Conservation (phyloP, 148 eudicot genomes). For the Chenopodium suecicum region DNA sequence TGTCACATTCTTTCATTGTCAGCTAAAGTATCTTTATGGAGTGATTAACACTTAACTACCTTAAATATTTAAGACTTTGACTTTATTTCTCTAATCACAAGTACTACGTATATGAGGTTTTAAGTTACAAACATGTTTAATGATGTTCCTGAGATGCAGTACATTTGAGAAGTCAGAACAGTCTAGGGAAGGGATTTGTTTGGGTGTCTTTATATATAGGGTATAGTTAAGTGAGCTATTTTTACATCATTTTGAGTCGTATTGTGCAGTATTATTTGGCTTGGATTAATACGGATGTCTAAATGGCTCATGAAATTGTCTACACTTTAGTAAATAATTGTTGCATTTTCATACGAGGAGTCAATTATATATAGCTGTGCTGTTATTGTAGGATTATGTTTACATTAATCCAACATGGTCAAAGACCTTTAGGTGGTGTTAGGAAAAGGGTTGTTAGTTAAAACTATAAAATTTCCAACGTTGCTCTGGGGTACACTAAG, state of each 20-base stretch:
- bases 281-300: background rate
- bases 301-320: background rate
- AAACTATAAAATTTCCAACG: too few relatives aligned
- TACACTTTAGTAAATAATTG: too few relatives aligned
- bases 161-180: background rate
- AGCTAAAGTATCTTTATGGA: background rate
- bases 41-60: background rate
- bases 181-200: too few relatives aligned
- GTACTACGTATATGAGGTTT: background rate
- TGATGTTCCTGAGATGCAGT: background rate
- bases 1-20: background rate
- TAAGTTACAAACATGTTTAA: background rate
- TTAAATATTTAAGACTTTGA: background rate
- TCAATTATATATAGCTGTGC: too few relatives aligned
- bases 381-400: too few relatives aligned
- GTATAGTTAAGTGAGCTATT: background rate
- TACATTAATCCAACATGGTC: background rate
- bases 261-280: background rate
- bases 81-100: background rate
- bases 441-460: background rate
- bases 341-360: too few relatives aligned
- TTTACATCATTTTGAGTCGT: background rate
- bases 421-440: too few relatives aligned
- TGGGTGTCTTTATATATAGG: too few relatives aligned
- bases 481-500: too few relatives aligned